Percentiles rank a stretch among this genome's conserved stretches.
Conservation (phyloP, 1,284 basidiomycete genomes). For the Cryptococcus depauperatus region DNA sequence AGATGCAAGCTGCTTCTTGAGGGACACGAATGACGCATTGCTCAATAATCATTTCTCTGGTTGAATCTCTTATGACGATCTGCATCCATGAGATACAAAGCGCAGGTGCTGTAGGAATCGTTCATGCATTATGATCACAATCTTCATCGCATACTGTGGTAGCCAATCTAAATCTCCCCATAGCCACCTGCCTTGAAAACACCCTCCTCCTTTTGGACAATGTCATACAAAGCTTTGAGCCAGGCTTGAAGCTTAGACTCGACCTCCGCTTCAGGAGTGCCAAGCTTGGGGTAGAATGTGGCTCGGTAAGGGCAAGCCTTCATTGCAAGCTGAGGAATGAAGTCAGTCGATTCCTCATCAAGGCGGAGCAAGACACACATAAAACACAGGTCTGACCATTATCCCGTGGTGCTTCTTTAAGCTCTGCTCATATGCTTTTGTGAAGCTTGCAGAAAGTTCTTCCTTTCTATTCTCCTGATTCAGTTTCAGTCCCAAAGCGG, state of each 20-base stretch:
- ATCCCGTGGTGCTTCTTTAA: conserved; percentile 84
- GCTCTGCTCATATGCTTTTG: conserved; percentile 69
- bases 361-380: conserved; percentile 52
- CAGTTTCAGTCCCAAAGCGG: conserved; percentile 66
- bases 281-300: conserved; percentile 83
- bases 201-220: conserved; percentile 61
- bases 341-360: not conserved
- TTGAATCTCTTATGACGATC: too few relatives aligned
- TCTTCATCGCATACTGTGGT: too few relatives aligned
- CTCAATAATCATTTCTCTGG: too few relatives aligned
- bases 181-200: conserved; percentile 66
- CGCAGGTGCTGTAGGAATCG: too few relatives aligned
- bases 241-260: conserved; percentile 65
- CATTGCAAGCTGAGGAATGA: conserved; percentile 68
- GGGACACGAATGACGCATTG: too few relatives aligned
- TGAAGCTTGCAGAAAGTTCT: conserved; percentile 72
- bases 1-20: too few relatives aligned
- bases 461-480: conserved; percentile 60
- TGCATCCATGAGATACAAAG: too few relatives aligned
- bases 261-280: conserved; percentile 61
- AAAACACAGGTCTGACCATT: conserved; percentile 73
- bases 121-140: too few relatives aligned
- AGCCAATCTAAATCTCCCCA: conserved; percentile 51
- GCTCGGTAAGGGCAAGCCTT: conserved; percentile 89
- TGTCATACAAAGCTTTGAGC: conserved; percentile 64